Conservation (phyloP, 441 rosid genomes). For the Manihot esculenta region DNA sequence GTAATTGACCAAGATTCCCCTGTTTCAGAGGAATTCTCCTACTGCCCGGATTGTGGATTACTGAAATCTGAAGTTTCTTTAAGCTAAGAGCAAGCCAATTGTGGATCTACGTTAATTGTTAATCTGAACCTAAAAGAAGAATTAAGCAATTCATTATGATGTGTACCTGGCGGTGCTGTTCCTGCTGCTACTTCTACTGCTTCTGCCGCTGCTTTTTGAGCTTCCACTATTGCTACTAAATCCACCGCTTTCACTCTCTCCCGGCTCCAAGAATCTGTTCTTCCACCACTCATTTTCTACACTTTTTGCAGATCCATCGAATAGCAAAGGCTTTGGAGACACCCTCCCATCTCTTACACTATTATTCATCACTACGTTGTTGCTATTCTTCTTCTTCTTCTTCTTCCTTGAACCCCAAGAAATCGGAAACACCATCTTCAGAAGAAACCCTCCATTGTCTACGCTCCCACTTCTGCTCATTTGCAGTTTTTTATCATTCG, state of each 20-base stretch:
- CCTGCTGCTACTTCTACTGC: conserved; percentile 43
- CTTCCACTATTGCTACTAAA: conserved; percentile 48
- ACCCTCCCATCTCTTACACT: conserved; percentile 27
- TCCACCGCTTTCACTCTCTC: conserved; percentile 42
- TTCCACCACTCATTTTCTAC: conserved; percentile 76
- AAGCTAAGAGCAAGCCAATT: too few species aligned
- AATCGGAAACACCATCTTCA: conserved; percentile 68
- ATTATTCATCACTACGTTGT: not conserved
- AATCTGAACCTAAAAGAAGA: too few species aligned
- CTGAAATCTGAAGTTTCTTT: not conserved
- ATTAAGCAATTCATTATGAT: too few species aligned
- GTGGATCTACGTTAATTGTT: too few species aligned
- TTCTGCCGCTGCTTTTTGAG: conserved; percentile 47
- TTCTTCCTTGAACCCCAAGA: conserved; percentile 41
- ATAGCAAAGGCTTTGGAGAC: conserved; percentile 52
- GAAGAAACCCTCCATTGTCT: conserved; percentile 54
- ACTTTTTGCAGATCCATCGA: conserved; percentile 39
- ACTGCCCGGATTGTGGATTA: too few species aligned
- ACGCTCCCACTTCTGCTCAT: conserved; percentile 39
- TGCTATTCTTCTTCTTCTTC: conserved; percentile 27
- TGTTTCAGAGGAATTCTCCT: conserved; percentile 5
- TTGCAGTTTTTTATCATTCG: conserved; percentile 19
- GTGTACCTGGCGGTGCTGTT: conserved; percentile 36
- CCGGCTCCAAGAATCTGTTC: conserved; percentile 33
- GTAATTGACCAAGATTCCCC: not conserved